A percentile compares a stretch with the other conserved stretches of the same genome.
These are phyloP conservation scores for Vitis hybrid DNA, from an alignment of 177 flowering plant genomes.

Conservation along the genomic window DNA sequence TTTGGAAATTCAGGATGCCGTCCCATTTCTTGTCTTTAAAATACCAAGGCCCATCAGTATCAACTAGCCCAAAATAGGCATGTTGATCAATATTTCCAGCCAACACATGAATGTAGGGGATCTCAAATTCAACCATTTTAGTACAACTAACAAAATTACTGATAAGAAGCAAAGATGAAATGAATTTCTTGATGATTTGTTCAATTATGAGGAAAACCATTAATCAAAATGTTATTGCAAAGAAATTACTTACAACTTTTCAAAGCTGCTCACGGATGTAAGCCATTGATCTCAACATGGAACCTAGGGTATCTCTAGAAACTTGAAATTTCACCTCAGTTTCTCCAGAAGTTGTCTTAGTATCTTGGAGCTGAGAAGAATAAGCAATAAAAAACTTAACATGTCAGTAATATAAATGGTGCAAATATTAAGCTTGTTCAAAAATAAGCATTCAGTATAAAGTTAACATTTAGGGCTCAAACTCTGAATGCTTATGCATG, in stretches of 20 bases:
- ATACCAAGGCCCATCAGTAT: not conserved
- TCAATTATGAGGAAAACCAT: not conserved
- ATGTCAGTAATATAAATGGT: no score
- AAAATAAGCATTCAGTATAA: not conserved
- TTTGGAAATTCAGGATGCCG: not conserved
- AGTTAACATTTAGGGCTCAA: no score
- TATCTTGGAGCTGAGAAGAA: constrained; percentile 36
- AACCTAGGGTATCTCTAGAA: constrained; percentile 36
- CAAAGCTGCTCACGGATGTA: constrained; percentile 37
- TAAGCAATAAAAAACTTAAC: not conserved
- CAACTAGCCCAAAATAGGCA: not conserved
- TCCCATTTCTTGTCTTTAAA: not conserved
- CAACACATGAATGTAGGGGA: not conserved
- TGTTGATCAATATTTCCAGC: not conserved
- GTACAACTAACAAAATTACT: no score
- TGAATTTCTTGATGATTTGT: no score
- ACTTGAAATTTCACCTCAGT: constrained; percentile 46
- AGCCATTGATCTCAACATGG: constrained; percentile 44
- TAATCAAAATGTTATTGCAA: not conserved
- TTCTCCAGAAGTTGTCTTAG: constrained; percentile 36
- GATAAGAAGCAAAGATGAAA: not conserved
- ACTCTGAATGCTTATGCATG: no score
- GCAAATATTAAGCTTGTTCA: not conserved
- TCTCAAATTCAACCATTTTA: no score
- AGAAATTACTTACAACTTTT: not conserved